A percentile compares a stretch with the other conserved stretches of the same genome.
Evolutionary conservation across 768 basidiomycete species (phyloP).

Genomic region (Trichaptum fuscoviolaceum): DNA sequence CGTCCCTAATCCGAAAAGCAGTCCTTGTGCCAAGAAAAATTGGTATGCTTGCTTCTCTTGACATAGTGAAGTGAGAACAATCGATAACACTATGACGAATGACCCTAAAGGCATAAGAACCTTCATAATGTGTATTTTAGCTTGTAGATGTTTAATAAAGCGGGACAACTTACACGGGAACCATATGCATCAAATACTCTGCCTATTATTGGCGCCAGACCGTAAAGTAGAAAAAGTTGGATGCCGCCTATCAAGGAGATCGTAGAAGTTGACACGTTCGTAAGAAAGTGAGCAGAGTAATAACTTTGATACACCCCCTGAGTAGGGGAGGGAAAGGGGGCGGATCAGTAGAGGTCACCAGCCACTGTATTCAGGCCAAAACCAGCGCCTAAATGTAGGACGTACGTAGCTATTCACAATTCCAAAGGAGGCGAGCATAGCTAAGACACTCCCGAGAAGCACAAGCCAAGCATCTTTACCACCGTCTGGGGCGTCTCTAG

Average conservation of each 20-base stretch:
- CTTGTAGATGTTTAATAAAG: background rate
- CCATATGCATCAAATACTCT: conserved; percentile 25
- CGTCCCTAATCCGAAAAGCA: conserved; percentile 25
- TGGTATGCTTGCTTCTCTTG: conserved; percentile 22
- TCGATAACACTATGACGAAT: conserved; percentile 18
- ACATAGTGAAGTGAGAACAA: conserved; percentile 23
- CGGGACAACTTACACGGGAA: conserved; percentile 21
- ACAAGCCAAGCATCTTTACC: conserved; percentile 22
- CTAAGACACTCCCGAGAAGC: conserved; percentile 12
- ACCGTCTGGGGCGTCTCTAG: conserved; percentile 16
- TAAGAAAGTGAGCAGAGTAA: conserved; percentile 19
- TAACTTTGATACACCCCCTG: conserved; percentile 25
- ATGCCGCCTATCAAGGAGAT: conserved; percentile 26
- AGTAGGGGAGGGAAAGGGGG: background rate
- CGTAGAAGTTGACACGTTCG: conserved; percentile 19
- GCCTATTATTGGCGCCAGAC: conserved; percentile 19
- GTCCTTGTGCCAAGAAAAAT: conserved; percentile 25
- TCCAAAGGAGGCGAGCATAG: conserved; percentile 2
- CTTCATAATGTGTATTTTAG: conserved; percentile 7
- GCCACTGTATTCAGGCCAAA: background rate
- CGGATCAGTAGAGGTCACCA: background rate
- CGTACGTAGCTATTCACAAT: conserved; percentile 2
- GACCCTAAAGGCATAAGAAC: conserved; percentile 20
- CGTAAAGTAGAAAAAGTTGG: conserved; percentile 23
- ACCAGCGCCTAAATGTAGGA: background rate